These are phyloP conservation scores for Polysphondylium violaceum DNA, from an alignment of 78 protist genomes.

Conservation along the genomic window DNA sequence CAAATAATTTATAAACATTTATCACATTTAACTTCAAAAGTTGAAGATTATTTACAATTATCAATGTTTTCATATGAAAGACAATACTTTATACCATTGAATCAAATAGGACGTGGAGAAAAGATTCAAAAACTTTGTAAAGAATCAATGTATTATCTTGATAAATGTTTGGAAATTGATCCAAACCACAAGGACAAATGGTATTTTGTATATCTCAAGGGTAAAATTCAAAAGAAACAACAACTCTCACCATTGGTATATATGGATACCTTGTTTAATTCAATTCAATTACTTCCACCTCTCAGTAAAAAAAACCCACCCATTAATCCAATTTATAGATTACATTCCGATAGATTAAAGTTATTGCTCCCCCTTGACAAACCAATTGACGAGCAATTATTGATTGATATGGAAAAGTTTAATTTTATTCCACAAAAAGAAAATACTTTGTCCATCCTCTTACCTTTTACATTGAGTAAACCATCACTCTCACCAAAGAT, in stretches of 20 bases:
- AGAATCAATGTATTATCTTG: slow-evolving; percentile 1
- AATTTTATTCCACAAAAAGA: slow-evolving; percentile 11
- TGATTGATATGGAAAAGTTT: slow-evolving; percentile 16
- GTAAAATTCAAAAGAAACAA: slow-evolving; percentile 8
- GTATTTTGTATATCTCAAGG: not conserved
- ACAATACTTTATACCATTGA: slow-evolving; percentile 31
- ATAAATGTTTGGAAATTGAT: not conserved
- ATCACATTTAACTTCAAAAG: not conserved
- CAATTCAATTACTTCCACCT: not conserved
- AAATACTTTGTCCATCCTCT: not conserved
- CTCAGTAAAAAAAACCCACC: not conserved
- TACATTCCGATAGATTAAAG: slow-evolving; percentile 50
- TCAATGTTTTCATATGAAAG: slow-evolving; percentile 21
- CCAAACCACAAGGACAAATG: not conserved
- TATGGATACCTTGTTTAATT: not conserved
- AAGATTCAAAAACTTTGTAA: slow-evolving; percentile 17
- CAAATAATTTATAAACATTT: slow-evolving; percentile 15
- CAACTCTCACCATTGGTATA: slow-evolving; percentile 2
- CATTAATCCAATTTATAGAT: slow-evolving; percentile 41
- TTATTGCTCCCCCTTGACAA: slow-evolving; percentile 10
- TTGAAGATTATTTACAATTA: slow-evolving; percentile 1
- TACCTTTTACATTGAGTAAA: not conserved
- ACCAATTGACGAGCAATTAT: slow-evolving; percentile 8
- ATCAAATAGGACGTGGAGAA: not conserved
- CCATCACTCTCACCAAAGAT: not conserved